Evolutionary conservation across 2,329 filamentous ascomycete genomes (phyloP).

Genomic region (Tricladium varicosporioides): DNA sequence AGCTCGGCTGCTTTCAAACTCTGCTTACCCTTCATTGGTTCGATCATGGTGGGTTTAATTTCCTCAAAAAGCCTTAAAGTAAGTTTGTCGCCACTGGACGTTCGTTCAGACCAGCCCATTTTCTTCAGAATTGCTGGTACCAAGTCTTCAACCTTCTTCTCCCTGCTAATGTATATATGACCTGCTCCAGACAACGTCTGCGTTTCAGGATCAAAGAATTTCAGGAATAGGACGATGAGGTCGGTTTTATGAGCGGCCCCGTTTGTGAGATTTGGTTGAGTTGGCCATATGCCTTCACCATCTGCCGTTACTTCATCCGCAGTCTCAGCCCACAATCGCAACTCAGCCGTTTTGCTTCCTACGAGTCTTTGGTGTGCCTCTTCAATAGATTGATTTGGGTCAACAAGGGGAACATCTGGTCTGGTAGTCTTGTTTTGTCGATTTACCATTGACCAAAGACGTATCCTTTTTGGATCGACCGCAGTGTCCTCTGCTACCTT

Average conservation of each 20-base stretch:
- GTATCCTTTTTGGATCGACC: constrained; percentile 66
- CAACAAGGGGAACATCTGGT: constrained; percentile 82
- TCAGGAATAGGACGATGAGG: constrained; percentile 81
- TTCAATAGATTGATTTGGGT: constrained; percentile 73
- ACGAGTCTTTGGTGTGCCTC: constrained; percentile 66
- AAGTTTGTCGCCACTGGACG: constrained; percentile 59
- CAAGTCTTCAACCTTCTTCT: constrained; percentile 85
- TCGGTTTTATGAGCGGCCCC: constrained; percentile 59
- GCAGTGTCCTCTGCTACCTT: constrained; percentile 69
- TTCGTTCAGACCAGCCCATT: constrained; percentile 83
- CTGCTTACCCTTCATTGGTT: constrained; percentile 86
- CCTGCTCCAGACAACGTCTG: constrained; percentile 76
- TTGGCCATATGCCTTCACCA: constrained; percentile 71
- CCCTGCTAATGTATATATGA: constrained; percentile 82
- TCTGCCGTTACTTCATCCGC: constrained; percentile 64
- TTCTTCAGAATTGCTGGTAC: constrained; percentile 72
- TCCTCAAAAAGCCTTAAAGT: constrained; percentile 81
- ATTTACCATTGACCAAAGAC: constrained; percentile 97
- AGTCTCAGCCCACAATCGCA: constrained; percentile 86
- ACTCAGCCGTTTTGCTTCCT: constrained; percentile 63
- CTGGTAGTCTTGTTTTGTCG: constrained; percentile 95
- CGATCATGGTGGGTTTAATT: constrained; percentile 98
- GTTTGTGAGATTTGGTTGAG: constrained; percentile 56
- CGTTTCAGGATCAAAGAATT: constrained; percentile 78
- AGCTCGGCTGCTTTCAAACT: constrained; percentile 89